A percentile compares a stretch with the other conserved stretches of the same genome.
Evolutionary conservation across 2,329 filamentous ascomycete species (phyloP).

Genomic region (Colletotrichum tropicale): DNA sequence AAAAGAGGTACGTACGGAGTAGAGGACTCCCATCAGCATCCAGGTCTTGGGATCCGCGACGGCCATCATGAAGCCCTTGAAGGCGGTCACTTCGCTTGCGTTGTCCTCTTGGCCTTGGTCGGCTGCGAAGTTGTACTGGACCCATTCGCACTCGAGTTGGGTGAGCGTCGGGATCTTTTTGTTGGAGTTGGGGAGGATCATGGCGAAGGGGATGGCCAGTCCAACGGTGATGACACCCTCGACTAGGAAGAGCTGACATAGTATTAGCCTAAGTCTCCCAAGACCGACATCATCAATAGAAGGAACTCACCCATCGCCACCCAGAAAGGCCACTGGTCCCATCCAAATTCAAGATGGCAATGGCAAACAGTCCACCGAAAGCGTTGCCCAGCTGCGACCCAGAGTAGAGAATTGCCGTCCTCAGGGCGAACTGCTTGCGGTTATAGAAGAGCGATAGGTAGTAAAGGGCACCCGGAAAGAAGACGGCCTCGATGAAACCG

Average conservation of each 20-base stretch:
- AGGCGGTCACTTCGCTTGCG: constrained; percentile 17
- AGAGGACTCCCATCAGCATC: constrained; percentile 37
- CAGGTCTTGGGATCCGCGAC: constrained; percentile 38
- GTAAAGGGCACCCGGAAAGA: constrained; percentile 48
- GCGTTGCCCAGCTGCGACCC: constrained; percentile 35
- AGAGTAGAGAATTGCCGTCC: constrained; percentile 36
- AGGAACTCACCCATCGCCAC: constrained; percentile 59
- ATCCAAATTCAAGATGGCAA: constrained; percentile 60
- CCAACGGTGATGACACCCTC: constrained; percentile 21
- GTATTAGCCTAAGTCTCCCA: neutral
- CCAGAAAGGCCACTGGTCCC: constrained; percentile 63
- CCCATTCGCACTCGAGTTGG: constrained; percentile 18
- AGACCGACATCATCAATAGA: fast-evolving
- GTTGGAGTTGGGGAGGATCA: constrained; percentile 22
- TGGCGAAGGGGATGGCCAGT: constrained; percentile 12
- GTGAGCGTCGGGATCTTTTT: constrained; percentile 18
- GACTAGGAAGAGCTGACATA: neutral
- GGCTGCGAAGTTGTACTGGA: constrained; percentile 17
- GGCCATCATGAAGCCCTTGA: constrained; percentile 28
- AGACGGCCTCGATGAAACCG: constrained; percentile 19
- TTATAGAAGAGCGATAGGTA: constrained; percentile 45
- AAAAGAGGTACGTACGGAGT: constrained; percentile 18
- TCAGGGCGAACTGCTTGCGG: constrained; percentile 35
- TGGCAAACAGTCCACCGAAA: constrained; percentile 39
- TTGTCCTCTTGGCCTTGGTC: constrained; percentile 19